phyloP scores from a whole-genome alignment of 306 rosid genomes.

The Arachis hypogaea region DNA sequence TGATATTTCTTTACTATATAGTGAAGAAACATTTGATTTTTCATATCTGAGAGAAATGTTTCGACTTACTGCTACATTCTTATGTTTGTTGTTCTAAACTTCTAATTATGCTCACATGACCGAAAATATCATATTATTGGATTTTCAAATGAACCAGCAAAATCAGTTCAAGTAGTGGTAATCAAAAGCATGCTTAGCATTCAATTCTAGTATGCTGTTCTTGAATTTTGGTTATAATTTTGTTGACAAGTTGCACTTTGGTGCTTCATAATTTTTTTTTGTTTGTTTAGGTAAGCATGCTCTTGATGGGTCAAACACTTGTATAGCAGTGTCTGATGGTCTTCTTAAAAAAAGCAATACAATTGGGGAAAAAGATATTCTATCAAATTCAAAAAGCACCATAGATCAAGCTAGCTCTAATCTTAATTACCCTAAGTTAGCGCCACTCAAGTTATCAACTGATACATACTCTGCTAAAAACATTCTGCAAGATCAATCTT shows the following conservation, averaged over 20 bases:
- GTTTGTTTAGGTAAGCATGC: constrained; percentile 28
- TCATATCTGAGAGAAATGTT: too few relatives aligned
- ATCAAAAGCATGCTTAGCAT: constrained; percentile 25
- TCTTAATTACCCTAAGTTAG: constrained; percentile 31
- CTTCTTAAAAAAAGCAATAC: constrained; percentile 9
- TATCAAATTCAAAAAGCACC: constrained; percentile 35
- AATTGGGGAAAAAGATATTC: constrained; percentile 40
- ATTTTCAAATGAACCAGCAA: not conserved
- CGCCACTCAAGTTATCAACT: constrained; percentile 43
- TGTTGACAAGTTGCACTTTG: constrained; percentile 10
- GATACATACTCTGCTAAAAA: constrained; percentile 39
- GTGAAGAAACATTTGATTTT: too few relatives aligned
- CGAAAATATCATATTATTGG: not conserved
- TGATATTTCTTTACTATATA: not conserved
- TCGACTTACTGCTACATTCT: too few relatives aligned
- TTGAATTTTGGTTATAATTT: constrained; percentile 3
- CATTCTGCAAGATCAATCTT: constrained; percentile 40
- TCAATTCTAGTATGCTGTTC: constrained; percentile 1
- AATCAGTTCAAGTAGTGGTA: constrained; percentile 7
- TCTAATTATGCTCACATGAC: too few relatives aligned
- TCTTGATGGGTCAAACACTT: constrained; percentile 39
- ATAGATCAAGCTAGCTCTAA: constrained; percentile 36
- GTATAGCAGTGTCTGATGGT: constrained; percentile 34
- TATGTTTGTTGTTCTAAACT: too few relatives aligned
- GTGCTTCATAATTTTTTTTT: not conserved